Percentiles rank a stretch among this genome's conserved stretches.
Conservation (phyloP, 108 stramenopile genomes). For the Nannochloropsis gaditana region DNA sequence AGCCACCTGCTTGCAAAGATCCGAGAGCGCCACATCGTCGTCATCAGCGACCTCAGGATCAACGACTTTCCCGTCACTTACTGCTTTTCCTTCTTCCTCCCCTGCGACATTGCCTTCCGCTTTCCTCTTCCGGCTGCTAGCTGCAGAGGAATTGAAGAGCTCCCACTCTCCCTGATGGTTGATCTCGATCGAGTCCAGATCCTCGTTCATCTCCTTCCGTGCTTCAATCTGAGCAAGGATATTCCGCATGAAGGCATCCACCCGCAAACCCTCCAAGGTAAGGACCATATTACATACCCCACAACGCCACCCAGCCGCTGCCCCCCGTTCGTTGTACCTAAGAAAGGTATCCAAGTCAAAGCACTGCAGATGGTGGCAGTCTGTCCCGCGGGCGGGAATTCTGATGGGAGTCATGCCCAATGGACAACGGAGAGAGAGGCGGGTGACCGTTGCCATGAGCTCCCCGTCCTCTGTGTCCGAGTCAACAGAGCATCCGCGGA, state of each 20-base stretch:
- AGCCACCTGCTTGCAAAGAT: not conserved
- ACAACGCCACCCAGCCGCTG: conserved; percentile 45
- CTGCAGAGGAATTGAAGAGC: not conserved
- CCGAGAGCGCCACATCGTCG: not conserved
- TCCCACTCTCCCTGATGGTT: not conserved
- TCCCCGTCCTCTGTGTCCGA: conserved; percentile 25
- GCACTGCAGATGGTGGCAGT: conserved; percentile 47
- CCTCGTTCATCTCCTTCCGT: not conserved
- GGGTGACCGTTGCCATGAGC: conserved; percentile 44
- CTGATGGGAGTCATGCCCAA: conserved; percentile 43
- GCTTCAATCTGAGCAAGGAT: not conserved
- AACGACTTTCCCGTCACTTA: not conserved
- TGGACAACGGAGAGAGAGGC: conserved; percentile 47
- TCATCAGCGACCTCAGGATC: not conserved
- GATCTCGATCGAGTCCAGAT: not conserved
- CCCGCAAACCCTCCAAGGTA: not conserved
- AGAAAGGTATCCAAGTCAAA: conserved; percentile 44
- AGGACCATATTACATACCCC: conserved; percentile 37
- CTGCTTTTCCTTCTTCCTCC: not conserved
- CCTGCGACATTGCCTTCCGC: not conserved
- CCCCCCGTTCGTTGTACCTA: conserved; percentile 31
- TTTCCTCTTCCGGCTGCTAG: conserved; percentile 14
- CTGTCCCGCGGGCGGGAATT: conserved; percentile 30
- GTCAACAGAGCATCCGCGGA: conserved; percentile 30
- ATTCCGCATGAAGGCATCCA: not conserved